Conservation (phyloP, 2,329 filamentous ascomycete genomes). For the Epichloe festucae region DNA sequence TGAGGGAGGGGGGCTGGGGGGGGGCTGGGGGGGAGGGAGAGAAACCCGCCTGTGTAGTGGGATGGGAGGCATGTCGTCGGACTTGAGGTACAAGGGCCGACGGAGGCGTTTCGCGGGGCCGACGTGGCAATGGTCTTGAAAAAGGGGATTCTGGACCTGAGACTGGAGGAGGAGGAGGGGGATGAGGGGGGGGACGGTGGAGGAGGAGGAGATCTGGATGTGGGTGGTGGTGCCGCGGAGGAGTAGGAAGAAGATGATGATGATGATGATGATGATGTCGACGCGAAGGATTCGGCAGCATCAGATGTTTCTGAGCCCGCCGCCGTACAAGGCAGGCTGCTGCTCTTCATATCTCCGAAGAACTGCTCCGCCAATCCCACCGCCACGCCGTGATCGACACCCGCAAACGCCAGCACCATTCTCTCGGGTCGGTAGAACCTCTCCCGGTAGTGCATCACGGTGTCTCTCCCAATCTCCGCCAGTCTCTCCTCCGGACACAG, state of each 20-base stretch:
- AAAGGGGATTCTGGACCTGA: constrained; percentile 73
- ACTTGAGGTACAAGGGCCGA: constrained; percentile 22
- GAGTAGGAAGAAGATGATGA: constrained; percentile 21
- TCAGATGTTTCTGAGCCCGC: constrained; percentile 43
- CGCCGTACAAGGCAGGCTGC: constrained; percentile 13
- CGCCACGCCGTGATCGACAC: constrained; percentile 70
- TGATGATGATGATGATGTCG: constrained; percentile 15
- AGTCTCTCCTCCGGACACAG: constrained; percentile 81
- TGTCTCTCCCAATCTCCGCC: constrained; percentile 55
- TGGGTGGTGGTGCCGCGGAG: constrained; percentile 16
- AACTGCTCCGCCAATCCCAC: constrained; percentile 68
- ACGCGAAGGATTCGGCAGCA: constrained; percentile 23
- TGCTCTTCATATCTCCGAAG: constrained; percentile 77
- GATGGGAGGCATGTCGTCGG: constrained; percentile 51
- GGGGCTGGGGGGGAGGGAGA: constrained; percentile 76
- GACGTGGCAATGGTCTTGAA: constrained; percentile 80
- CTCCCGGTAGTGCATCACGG: constrained; percentile 66
- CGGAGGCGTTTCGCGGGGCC: constrained; percentile 47
- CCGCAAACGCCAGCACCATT: constrained; percentile 91
- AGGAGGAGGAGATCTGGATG: constrained; percentile 21
- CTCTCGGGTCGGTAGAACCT: constrained; percentile 80
- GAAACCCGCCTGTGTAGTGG: constrained; percentile 87
- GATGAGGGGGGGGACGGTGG: constrained; percentile 24
- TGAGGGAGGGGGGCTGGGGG: constrained; percentile 66
- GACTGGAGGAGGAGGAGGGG: constrained; percentile 34